Conservation (phyloP, 345 rosid genomes). For the Excoecaria cochinchinensis region DNA sequence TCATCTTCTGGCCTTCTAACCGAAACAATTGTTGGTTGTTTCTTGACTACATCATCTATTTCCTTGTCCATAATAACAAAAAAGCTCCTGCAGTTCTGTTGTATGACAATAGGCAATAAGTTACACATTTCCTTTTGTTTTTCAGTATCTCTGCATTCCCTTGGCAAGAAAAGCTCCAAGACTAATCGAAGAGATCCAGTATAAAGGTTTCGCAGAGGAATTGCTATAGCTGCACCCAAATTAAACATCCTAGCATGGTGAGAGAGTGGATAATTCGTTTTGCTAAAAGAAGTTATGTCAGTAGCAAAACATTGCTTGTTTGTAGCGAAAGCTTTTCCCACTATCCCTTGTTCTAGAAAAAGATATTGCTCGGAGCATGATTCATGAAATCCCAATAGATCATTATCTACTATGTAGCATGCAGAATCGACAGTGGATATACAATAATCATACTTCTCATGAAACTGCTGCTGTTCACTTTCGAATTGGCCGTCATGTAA, state of each 20-base stretch:
- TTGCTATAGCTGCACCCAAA: constrained; percentile 34
- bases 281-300: constrained; percentile 56
- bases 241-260: constrained; percentile 53
- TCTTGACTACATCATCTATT: constrained; percentile 26
- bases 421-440: constrained; percentile 64
- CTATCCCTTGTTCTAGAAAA: constrained; percentile 68
- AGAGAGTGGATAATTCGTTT: constrained; percentile 64
- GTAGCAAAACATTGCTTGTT: constrained; percentile 56
- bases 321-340: constrained; percentile 60
- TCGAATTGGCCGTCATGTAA: constrained; percentile 49
- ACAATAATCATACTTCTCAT: constrained; percentile 47
- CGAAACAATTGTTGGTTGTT: constrained; percentile 32
- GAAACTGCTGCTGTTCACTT: constrained; percentile 52
- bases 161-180: constrained; percentile 40
- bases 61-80: constrained; percentile 28
- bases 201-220: constrained; percentile 28
- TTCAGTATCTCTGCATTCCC: constrained; percentile 29
- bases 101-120: constrained; percentile 17
- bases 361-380: constrained; percentile 87
- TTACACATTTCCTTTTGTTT: constrained; percentile 19
- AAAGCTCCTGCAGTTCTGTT: constrained; percentile 25
- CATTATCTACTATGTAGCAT: constrained; percentile 48
- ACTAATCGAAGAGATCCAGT: constrained; percentile 28
- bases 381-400: constrained; percentile 43
- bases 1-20: constrained; percentile 26